Conservation (phyloP, 306 rosid genomes). For the Bauhinia variegata region DNA sequence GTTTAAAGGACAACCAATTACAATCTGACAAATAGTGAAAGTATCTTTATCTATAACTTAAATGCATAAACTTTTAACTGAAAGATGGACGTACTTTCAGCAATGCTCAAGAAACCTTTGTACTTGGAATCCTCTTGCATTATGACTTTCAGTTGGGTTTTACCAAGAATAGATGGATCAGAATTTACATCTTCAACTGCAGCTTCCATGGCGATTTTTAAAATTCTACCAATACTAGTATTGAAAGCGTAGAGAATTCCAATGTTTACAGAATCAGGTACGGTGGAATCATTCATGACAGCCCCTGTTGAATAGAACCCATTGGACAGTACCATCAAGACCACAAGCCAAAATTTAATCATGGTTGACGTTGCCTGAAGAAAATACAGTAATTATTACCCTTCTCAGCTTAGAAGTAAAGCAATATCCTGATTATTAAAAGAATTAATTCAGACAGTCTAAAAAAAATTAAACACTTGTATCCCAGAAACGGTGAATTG, state of each 20-base stretch:
- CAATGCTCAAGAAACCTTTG: conserved; percentile 80
- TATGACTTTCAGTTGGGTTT: conserved; percentile 55
- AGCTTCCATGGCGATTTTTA: conserved; percentile 66
- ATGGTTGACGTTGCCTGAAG: conserved; percentile 42
- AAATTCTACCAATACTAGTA: conserved; percentile 61
- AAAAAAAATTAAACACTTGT: conserved; percentile 24
- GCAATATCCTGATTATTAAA: conserved; percentile 9
- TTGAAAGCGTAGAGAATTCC: conserved; percentile 61
- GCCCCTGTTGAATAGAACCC: conserved; percentile 55
- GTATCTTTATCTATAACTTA: conserved; percentile 9
- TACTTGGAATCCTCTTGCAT: conserved; percentile 73
- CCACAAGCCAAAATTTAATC: conserved; percentile 55
- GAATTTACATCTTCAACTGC: conserved; percentile 81
- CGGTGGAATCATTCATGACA: conserved; percentile 43
- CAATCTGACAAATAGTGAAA: conserved; percentile 22
- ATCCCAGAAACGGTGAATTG: not conserved
- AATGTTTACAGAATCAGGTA: too few relatives aligned
- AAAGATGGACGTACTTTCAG: conserved; percentile 70
- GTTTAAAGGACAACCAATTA: conserved; percentile 22
- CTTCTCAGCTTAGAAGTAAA: conserved; percentile 36
- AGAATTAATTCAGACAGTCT: conserved; percentile 8
- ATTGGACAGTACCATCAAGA: conserved; percentile 45
- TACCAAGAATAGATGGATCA: conserved; percentile 68
- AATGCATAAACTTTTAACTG: conserved; percentile 10
- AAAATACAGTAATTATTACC: conserved; percentile 24